Conservation (phyloP, 495 filamentous ascomycete genomes). For the Jackrogersella multiformis region DNA sequence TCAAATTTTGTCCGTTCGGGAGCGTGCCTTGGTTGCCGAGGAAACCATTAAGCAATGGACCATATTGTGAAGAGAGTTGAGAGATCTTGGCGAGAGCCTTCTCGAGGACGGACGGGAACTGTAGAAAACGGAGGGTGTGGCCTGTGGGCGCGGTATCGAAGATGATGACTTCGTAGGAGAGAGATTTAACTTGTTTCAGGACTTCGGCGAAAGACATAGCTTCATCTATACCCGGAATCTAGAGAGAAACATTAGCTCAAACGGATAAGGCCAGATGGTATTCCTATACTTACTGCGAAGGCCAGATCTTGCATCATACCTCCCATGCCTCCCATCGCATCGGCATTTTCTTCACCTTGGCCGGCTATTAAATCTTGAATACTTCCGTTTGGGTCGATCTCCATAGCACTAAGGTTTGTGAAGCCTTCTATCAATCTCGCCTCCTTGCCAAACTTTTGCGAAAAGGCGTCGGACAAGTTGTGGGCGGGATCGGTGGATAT, state of each 20-base stretch:
- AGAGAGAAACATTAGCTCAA: constrained; percentile 27
- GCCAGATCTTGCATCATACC: constrained; percentile 74
- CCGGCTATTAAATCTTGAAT: constrained; percentile 92
- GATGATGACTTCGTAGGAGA: constrained; percentile 97
- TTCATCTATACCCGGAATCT: constrained; percentile 99
- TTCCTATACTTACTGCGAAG: constrained; percentile 60
- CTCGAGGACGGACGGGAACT: constrained; percentile 97
- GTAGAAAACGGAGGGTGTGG: constrained; percentile 97
- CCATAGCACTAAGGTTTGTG: constrained; percentile 95
- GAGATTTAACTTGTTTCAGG: constrained; percentile 98
- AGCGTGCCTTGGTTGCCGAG: constrained; percentile 81
- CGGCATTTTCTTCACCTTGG: constrained; percentile 76
- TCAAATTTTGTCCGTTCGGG: constrained; percentile 89
- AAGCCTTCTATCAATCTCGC: constrained; percentile 92
- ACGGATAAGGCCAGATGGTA: background rate
- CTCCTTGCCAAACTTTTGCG: constrained; percentile 99
- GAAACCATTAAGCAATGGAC: constrained; percentile 93
- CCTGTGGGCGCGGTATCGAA: constrained; percentile 99
- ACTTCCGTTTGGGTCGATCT: constrained; percentile 98
- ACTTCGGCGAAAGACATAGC: constrained; percentile 99
- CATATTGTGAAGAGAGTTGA: constrained; percentile 91
- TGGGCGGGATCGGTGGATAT: constrained; percentile 99
- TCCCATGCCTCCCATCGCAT: constrained; percentile 64
- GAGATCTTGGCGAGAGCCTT: constrained; percentile 97
- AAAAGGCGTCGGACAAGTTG: constrained; percentile 97